Evolutionary conservation across 306 rosid genomes (phyloP).

Genomic region (Cajanus cajan): DNA sequence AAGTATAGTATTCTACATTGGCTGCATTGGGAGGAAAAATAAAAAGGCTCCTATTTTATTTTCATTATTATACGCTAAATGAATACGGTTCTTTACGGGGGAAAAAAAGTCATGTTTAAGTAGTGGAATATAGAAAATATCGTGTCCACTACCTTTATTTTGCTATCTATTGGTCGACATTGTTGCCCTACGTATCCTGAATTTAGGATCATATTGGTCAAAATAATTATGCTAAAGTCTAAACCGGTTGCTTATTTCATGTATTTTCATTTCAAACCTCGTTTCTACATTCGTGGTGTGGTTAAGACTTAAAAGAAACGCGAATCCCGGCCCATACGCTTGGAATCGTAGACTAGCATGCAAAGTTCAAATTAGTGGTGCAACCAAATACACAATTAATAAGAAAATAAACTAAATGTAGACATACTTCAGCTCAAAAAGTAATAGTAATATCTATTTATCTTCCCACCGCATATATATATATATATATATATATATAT

Average conservation of each 20-base stretch:
- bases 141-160: neutral
- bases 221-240: slow-evolving; percentile 18
- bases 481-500: neutral
- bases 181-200: neutral
- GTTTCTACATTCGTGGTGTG: neutral
- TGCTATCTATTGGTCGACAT: neutral
- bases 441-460: neutral
- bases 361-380: neutral
- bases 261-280: neutral
- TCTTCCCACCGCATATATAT: neutral
- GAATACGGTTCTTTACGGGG: neutral
- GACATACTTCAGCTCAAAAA: neutral
- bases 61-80: neutral
- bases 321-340: neutral
- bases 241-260: neutral
- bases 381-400: neutral
- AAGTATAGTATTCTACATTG: neutral
- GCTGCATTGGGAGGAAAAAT: neutral
- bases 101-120: neutral
- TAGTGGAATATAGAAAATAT: neutral
- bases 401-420: neutral
- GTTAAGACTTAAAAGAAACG: neutral
- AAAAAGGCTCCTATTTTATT: neutral
- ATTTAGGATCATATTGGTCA: slow-evolving; percentile 9
- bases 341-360: neutral